These are phyloP conservation scores for Petasospora fabianii DNA, from an alignment of 1,139 yeast genomes.

Conservation along the genomic window DNA sequence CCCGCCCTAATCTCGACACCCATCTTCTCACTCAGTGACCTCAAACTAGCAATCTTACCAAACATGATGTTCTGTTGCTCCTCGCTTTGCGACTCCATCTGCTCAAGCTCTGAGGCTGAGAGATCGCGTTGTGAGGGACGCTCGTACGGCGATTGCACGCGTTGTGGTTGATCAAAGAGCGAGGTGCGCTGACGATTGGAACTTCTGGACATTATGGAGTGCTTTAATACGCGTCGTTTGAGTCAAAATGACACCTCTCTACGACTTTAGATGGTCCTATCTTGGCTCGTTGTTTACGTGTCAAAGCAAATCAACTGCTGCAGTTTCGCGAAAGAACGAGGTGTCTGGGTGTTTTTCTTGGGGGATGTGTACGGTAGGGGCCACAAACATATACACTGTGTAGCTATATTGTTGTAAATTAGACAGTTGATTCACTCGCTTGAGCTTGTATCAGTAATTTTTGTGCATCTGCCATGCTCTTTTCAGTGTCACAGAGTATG, in stretches of 20 bases:
- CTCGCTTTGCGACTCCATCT: slow-evolving; percentile 79
- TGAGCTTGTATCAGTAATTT: slow-evolving; percentile 22
- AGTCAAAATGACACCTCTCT: too few species aligned
- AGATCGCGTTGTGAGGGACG: slow-evolving; percentile 39
- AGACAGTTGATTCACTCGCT: too few species aligned
- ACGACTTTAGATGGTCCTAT: too few species aligned
- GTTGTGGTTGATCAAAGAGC: slow-evolving; percentile 38
- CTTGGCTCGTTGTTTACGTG: too few species aligned
- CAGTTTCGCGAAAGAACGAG: too few species aligned
- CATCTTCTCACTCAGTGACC: slow-evolving; percentile 56
- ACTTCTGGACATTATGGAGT: slow-evolving; percentile 10
- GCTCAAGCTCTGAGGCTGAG: slow-evolving; percentile 60
- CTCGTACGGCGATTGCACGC: slow-evolving; percentile 53
- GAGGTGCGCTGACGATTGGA: slow-evolving; percentile 35
- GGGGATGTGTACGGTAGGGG: too few species aligned
- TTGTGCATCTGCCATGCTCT: slow-evolving; percentile 35
- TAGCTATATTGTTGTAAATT: too few species aligned
- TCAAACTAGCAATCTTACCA: slow-evolving; percentile 65
- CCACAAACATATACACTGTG: too few species aligned
- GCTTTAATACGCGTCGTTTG: too few species aligned
- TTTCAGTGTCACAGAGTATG: slow-evolving; percentile 33
- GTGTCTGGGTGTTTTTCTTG: background rate
- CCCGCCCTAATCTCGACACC: slow-evolving; percentile 83
- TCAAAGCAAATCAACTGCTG: too few species aligned
- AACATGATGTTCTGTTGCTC: slow-evolving; percentile 70